Evolutionary conservation across 495 filamentous ascomycete genomes (phyloP), one percentile per base, ranked within the genome.

Genomic region (Sporormia fimetaria): DNA sequence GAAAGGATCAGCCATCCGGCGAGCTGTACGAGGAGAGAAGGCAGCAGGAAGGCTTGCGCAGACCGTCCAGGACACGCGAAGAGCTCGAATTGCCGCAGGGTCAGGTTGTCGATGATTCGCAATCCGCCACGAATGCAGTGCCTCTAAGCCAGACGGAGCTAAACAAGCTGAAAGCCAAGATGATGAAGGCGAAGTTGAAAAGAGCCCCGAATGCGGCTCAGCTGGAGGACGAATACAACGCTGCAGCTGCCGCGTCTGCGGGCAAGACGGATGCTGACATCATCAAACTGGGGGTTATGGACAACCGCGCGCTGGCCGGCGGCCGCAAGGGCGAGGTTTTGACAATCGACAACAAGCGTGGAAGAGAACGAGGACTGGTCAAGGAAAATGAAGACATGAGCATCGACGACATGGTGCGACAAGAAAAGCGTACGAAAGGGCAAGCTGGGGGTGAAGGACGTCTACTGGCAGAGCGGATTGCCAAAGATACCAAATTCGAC

Each of bases 321-420:
- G 69, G 74, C 17, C 73, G 80, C 16, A 58, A 66, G 36, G 80
- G 76, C 27, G 87, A 94, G 61, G 78, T 85, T 34, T 83, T 80
- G 44, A 64, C 71, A 0, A 62, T 92, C 24, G 73, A 77, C 22
- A 90, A 70, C 39, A 87, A 80, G 53, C 70, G 87, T 31, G 87
- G 84, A 11, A 66, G 74, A 17, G 85, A 93, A 55, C 71, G 85
- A 44, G 86, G 86, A 12, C 63, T 72, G 14, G 77, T 96, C 7
- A 72, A 82, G 49, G 85, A 85, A 40, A 98, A 95, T 47, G 86
- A 94, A 35, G 85, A 95, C 53, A 96, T 98, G 90, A 78, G 67
- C 22, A 78, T 98, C 38, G 83, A 87, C 16, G 90, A 96, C 54
- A 98, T 98, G 90, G 75, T 98, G 7, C 71, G 81, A 27, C 85